Conservation (phyloP, 2,329 filamentous ascomycete species). For the Cladophialophora bantiana region DNA sequence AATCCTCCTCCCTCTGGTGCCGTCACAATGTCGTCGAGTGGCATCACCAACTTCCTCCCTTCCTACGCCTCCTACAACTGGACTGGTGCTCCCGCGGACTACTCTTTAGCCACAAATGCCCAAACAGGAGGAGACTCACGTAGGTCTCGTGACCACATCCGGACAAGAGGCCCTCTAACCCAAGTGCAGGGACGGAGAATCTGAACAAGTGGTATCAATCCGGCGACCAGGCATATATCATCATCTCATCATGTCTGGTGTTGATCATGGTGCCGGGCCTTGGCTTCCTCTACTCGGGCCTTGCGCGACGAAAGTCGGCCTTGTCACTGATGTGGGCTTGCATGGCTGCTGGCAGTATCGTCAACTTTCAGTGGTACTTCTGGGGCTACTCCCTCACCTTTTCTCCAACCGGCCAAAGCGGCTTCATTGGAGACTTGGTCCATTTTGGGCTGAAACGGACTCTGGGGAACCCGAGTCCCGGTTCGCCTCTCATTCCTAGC, state of each 20-base stretch:
- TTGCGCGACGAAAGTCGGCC: conserved; percentile 96
- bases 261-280: conserved; percentile 96
- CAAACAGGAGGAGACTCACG: conserved; percentile 78
- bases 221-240: conserved; percentile 93
- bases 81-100: conserved; percentile 55
- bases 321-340: conserved; percentile 96
- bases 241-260: conserved; percentile 64
- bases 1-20: neutral
- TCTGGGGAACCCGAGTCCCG: conserved; percentile 82
- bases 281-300: conserved; percentile 94
- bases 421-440: conserved; percentile 88
- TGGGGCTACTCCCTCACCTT: conserved; percentile 98
- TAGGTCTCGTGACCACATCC: conserved; percentile 57
- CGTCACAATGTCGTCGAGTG: conserved; percentile 29
- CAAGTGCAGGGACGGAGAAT: conserved; percentile 73
- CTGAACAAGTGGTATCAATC: conserved; percentile 94
- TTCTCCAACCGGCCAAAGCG: conserved; percentile 78
- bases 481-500: conserved; percentile 85
- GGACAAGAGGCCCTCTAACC: conserved; percentile 8
- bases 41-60: conserved; percentile 40
- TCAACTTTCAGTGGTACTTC: conserved; percentile 99
- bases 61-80: conserved; percentile 59
- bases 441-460: conserved; percentile 90
- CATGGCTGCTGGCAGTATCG: conserved; percentile 89
- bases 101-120: conserved; percentile 57